These are phyloP conservation scores for Trametes elegans DNA, from an alignment of 768 basidiomycete species.

Conservation along the genomic window DNA sequence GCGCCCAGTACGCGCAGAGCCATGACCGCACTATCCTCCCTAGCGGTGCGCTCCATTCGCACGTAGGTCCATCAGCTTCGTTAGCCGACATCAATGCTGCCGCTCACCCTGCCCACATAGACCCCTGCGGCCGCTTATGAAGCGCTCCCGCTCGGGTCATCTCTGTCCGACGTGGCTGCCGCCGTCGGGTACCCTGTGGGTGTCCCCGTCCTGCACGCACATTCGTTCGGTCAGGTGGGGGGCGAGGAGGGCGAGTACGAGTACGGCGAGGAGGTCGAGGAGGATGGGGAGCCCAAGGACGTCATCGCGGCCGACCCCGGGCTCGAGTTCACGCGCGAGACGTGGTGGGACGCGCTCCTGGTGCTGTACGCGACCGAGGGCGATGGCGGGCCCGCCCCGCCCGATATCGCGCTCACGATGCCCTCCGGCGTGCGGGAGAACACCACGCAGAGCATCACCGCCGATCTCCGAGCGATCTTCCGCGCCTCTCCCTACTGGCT, in stretches of 20 bases:
- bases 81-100: slow-evolving; percentile 21
- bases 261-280: slow-evolving; percentile 3
- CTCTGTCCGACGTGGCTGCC: slow-evolving; percentile 7
- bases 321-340: slow-evolving; percentile 63
- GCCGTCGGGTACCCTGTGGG: slow-evolving; percentile 8
- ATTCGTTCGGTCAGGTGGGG: not conserved
- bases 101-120: slow-evolving; percentile 20
- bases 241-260: not conserved
- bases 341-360: slow-evolving; percentile 77
- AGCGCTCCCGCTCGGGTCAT: slow-evolving; percentile 15
- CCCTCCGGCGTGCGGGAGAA: slow-evolving; percentile 40
- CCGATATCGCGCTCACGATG: slow-evolving; percentile 15
- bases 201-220: not conserved
- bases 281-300: not conserved
- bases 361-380: slow-evolving; percentile 41
- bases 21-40: slow-evolving; percentile 15
- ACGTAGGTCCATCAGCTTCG: slow-evolving; percentile 22
- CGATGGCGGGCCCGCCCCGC: not conserved
- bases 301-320: slow-evolving; percentile 49
- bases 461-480: slow-evolving; percentile 65
- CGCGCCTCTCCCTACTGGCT: slow-evolving; percentile 67
- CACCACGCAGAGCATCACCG: slow-evolving; percentile 44
- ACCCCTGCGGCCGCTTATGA: slow-evolving; percentile 22
- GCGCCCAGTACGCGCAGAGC: slow-evolving; percentile 13
- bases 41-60: slow-evolving; percentile 10